Evolutionary conservation across 208 protist genomes (phyloP).

Genomic region (Crithidia thermophila): DNA sequence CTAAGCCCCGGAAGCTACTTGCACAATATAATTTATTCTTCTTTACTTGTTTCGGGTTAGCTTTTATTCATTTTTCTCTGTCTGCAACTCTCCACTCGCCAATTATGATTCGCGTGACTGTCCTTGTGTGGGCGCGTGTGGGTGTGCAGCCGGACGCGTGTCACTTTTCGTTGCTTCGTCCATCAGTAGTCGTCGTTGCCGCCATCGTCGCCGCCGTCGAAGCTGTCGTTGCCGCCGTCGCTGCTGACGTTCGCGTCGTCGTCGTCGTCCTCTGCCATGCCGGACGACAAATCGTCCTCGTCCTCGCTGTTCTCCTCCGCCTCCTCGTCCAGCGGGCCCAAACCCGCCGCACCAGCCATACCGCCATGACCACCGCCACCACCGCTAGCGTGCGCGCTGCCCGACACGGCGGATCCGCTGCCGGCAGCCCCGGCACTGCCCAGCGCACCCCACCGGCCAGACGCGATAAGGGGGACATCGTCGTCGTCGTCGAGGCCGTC

Average conservation of each 20-base stretch:
- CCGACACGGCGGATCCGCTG: too few species aligned
- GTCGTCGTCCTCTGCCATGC: slow-evolving; percentile 56
- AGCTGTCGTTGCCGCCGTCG: slow-evolving; percentile 39
- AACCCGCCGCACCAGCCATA: not conserved
- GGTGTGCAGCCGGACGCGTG: too few species aligned
- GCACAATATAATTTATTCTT: too few species aligned
- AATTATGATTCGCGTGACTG: too few species aligned
- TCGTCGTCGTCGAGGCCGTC: slow-evolving; percentile 24
- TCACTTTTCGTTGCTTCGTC: not conserved
- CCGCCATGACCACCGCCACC: not conserved
- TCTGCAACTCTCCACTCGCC: too few species aligned
- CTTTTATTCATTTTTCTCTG: too few species aligned
- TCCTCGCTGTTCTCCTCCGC: slow-evolving; percentile 34
- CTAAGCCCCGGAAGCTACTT: too few species aligned
- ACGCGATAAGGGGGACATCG: slow-evolving; percentile 21
- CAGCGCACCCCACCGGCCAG: slow-evolving; percentile 8
- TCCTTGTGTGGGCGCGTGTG: too few species aligned
- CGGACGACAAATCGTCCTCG: slow-evolving; percentile 52
- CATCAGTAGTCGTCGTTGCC: slow-evolving; percentile 53
- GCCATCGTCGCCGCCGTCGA: slow-evolving; percentile 53
- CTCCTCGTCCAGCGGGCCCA: slow-evolving; percentile 21
- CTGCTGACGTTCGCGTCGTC: slow-evolving; percentile 50
- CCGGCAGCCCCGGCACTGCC: not conserved
- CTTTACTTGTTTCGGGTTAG: too few species aligned
- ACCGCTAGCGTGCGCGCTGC: not conserved